Evolutionary conservation across 2,329 filamentous ascomycete genomes (phyloP).

Genomic region (Aureobasidium sp.): DNA sequence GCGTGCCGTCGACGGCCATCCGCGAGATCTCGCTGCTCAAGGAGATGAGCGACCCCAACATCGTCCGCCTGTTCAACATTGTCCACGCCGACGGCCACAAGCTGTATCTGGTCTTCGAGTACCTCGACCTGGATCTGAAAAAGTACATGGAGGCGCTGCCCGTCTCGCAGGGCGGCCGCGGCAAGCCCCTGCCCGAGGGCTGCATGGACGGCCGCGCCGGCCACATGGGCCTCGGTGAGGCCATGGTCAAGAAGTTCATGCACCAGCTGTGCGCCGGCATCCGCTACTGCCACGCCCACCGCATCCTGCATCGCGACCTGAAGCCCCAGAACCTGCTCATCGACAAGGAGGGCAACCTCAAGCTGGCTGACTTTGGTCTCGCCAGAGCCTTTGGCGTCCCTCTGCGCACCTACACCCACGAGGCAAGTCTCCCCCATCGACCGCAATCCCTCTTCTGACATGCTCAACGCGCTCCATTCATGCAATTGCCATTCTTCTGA

Average conservation of each 20-base stretch:
- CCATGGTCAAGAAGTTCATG: conserved; percentile 89
- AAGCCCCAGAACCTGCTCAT: conserved; percentile 97
- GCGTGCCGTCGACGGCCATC: conserved; percentile 85
- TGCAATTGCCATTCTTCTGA: no score
- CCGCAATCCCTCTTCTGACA: neutral
- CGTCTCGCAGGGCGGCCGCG: conserved; percentile 74
- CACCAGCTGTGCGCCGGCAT: conserved; percentile 84
- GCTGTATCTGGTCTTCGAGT: conserved; percentile 88
- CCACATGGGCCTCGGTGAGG: conserved; percentile 65
- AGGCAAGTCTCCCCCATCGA: conserved; percentile 44
- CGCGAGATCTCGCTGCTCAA: conserved; percentile 91
- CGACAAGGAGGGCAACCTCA: conserved; percentile 82
- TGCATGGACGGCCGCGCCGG: conserved; percentile 51
- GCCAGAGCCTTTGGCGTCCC: conserved; percentile 89
- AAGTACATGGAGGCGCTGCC: conserved; percentile 94
- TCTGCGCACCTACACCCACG: conserved; percentile 84
- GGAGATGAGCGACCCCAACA: conserved; percentile 88
- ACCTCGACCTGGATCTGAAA: conserved; percentile 84
- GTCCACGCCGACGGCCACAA: conserved; percentile 93
- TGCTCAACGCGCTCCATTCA: no score
- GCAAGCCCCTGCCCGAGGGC: conserved; percentile 76
- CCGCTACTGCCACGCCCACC: conserved; percentile 95
- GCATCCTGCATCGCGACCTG: conserved; percentile 91
- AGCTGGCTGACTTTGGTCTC: conserved; percentile 90
- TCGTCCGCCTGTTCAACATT: conserved; percentile 82